Percentiles rank a stretch among this genome's conserved stretches.
These are phyloP conservation scores for Diaporthe citriasiana DNA, from an alignment of 2,329 filamentous ascomycete species.

Conservation along the genomic window DNA sequence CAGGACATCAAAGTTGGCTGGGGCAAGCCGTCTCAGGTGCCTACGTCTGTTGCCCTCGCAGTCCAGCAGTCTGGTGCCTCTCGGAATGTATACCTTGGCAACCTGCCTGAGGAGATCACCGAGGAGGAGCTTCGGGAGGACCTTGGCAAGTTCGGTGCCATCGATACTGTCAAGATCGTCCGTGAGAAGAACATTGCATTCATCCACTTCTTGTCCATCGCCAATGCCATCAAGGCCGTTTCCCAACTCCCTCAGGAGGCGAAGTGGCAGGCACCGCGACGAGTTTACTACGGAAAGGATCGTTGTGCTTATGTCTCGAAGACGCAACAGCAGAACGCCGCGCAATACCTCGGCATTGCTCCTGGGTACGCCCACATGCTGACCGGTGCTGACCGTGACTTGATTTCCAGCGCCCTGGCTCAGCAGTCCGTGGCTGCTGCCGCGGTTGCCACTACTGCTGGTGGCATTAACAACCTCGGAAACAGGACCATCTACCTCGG, in stretches of 20 bases:
- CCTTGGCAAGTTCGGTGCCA: conserved; percentile 93
- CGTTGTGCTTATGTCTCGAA: conserved; percentile 98
- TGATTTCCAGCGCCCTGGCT: conserved; percentile 95
- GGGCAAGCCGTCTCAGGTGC: conserved; percentile 98
- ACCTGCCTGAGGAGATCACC: conserved; percentile 87
- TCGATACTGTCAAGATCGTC: conserved; percentile 98
- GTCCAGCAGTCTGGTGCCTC: conserved; percentile 98
- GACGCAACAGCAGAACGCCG: conserved; percentile 99
- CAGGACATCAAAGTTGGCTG: conserved; percentile 99
- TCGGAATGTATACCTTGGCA: conserved; percentile 96
- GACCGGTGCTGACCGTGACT: conserved; percentile 93
- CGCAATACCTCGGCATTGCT: conserved; percentile 96
- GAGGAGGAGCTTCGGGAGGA: conserved; percentile 96
- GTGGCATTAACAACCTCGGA: conserved; percentile 96
- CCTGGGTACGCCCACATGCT: conserved; percentile 97
- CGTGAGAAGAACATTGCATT: conserved; percentile 98
- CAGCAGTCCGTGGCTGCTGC: conserved; percentile 98
- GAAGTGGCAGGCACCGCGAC: conserved; percentile 95
- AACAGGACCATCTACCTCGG: conserved; percentile 98
- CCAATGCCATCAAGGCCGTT: conserved; percentile 98
- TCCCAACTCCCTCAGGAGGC: conserved; percentile 95
- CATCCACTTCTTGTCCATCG: conserved; percentile 96
- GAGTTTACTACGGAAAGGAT: conserved; percentile 99
- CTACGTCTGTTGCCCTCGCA: conserved; percentile 95
- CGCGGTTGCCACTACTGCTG: conserved; percentile 95